Base-by-base conservation (phyloP, 352 stramenopile genomes). In the Phytophthora cryptogea region DNA sequence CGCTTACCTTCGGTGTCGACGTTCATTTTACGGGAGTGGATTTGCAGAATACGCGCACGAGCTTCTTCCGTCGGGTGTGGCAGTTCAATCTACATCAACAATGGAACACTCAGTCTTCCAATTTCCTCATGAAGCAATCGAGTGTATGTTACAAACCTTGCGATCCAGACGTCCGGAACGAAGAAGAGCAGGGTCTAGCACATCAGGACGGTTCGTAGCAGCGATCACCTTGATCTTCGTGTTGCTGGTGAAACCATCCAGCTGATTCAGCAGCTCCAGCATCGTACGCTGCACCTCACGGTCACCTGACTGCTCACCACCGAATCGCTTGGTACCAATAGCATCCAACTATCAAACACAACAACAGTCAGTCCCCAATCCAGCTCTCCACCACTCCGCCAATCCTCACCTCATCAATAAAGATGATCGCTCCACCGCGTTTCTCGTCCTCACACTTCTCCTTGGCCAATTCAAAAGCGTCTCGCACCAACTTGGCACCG, bases 181-280 rank as follows among this genome's bases (percentile, higher is more conserved):
- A 48, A 99, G 77, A 36, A 99, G 80, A 11, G 97, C 97, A 23
- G 97, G 97, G 74, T 99, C 97, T 45, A 99, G 69, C 41, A 99
- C 96, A 72, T 98, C 93, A 23, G 91, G 91, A 53, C 97, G 86
- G 77, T 99, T 99, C 27, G 97, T 99, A 8, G 97, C 97, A 5
- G 97, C 97, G 61, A 99, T 99, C 32, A 98, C 95, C 83, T 99
- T 99, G 76, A 99, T 99, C 71, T 98, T 99, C 47, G 98, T 97
- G 74, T 99, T 98, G 63, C 83, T 97, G 42, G 82, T 97, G 76
- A 99, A 99, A 2, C 97, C 97, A 74, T 99, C 97, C 33, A 99
- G 78, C 80, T 99, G 96, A 76, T 97, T 98, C 35, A 99, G 78
- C 42, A 99, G 85, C 79, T 99, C 97, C 40, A 99, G 78, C 97